A percentile compares a stretch with the other conserved stretches of the same genome.
Conservation (phyloP, 345 rosid genomes). For the Microthlaspi erraticum region DNA sequence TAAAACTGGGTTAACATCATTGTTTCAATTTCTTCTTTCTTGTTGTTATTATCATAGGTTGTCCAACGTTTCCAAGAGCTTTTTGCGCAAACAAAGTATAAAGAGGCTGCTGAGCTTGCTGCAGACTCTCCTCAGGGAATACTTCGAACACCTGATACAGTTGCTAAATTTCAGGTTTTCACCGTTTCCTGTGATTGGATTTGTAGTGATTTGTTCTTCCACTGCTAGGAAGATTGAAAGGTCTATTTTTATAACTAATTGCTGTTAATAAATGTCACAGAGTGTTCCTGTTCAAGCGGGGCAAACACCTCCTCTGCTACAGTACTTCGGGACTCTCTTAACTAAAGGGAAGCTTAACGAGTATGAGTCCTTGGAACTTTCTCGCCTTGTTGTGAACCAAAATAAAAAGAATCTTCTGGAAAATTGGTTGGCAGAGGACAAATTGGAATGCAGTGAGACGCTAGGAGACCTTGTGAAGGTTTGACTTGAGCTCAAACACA, state of each 20-base stretch:
- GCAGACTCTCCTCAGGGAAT: conserved; percentile 99
- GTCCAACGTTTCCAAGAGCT: conserved; percentile 99
- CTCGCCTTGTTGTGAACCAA: conserved; percentile 99
- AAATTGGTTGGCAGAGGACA: conserved; percentile 99
- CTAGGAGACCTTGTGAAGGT: conserved; percentile 99
- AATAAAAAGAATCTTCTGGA: conserved; percentile 99
- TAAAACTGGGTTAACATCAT: background rate
- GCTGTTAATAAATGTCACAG: conserved; percentile 50
- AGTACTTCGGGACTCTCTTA: conserved; percentile 97
- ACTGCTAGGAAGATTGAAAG: background rate
- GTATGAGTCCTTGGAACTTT: conserved; percentile 95
- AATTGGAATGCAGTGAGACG: conserved; percentile 97
- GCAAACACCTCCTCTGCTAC: conserved; percentile 97
- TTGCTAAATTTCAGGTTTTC: conserved; percentile 95
- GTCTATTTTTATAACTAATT: background rate
- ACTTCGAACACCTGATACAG: conserved; percentile 96
- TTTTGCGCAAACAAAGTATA: conserved; percentile 98
- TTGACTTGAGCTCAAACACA: conserved; percentile 8
- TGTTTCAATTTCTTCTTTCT: background rate
- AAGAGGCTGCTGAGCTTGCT: conserved; percentile 99
- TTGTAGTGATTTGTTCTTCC: conserved; percentile 17
- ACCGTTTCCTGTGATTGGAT: background rate
- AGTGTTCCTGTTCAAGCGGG: conserved; percentile 99
- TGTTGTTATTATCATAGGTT: conserved; percentile 59
- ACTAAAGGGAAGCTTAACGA: conserved; percentile 97